Conservation (phyloP, 768 basidiomycete genomes). For the Mycena kentingensis region DNA sequence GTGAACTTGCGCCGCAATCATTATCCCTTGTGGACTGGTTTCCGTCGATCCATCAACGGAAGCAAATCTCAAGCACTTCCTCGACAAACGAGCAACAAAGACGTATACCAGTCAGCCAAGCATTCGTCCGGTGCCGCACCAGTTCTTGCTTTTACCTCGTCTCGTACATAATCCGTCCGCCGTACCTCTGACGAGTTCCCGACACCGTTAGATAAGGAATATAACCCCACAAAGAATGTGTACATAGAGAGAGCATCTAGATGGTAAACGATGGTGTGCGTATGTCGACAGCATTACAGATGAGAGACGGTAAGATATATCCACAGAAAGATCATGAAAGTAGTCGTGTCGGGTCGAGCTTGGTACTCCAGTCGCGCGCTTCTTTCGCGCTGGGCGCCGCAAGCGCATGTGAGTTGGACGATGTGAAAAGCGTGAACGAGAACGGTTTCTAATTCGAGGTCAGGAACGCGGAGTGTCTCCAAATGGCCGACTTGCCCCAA, state of each 20-base stretch:
- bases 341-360: constrained; percentile 80
- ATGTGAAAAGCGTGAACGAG: constrained; percentile 89
- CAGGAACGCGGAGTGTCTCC: constrained; percentile 7
- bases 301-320: constrained; percentile 1
- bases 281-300: constrained; percentile 19
- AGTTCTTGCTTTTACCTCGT: too few species aligned
- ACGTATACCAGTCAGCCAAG: too few species aligned
- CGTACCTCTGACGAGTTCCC: neutral
- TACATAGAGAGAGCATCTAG: constrained; percentile 21
- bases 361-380: constrained; percentile 79
- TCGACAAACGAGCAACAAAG: too few species aligned
- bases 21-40: neutral
- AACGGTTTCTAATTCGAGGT: constrained; percentile 62
- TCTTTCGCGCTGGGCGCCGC: constrained; percentile 83
- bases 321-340: constrained; percentile 34
- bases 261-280: constrained; percentile 19
- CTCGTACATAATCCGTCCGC: neutral
- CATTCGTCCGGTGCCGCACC: neutral
- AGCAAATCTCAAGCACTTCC: neutral
- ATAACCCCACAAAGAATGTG: constrained; percentile 16
- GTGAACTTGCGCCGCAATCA: neutral
- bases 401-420: constrained; percentile 89
- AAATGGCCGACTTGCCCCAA: constrained; percentile 63
- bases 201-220: constrained; percentile 10
- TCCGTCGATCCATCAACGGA: constrained; percentile 1